phyloP scores from a whole-genome alignment of 495 filamentous ascomycete genomes.

The Annulohypoxylon maeteangense region DNA sequence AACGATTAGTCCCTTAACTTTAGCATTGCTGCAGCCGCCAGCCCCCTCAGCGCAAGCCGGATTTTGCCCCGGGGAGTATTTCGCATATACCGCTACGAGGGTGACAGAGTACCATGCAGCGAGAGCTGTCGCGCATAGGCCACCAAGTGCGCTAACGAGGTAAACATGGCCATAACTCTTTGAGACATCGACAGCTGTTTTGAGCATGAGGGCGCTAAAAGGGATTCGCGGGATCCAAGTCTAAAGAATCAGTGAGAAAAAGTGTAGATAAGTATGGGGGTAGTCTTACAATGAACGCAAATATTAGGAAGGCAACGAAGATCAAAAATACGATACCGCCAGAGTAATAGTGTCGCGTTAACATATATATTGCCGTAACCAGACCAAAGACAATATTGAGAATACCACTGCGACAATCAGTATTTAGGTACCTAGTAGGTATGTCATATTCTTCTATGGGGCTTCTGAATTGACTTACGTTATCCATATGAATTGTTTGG shows the following conservation, averaged over 20 bases:
- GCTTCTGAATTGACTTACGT: conserved; percentile 66
- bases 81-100: conserved; percentile 76
- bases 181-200: conserved; percentile 86
- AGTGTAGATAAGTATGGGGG: neutral
- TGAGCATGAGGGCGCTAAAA: conserved; percentile 89
- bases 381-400: conserved; percentile 81
- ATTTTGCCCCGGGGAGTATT: conserved; percentile 76
- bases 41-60: conserved; percentile 71
- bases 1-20: conserved; percentile 83
- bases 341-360: conserved; percentile 75
- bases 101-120: conserved; percentile 71
- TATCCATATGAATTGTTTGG: conserved; percentile 91
- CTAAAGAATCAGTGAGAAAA: conserved; percentile 54
- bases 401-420: conserved; percentile 76
- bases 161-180: conserved; percentile 87
- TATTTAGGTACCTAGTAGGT: conserved; percentile 60
- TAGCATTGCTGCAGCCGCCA: conserved; percentile 76
- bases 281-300: conserved; percentile 52
- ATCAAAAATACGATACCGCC: conserved; percentile 87
- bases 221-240: conserved; percentile 89
- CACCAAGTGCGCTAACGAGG: conserved; percentile 82
- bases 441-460: conserved; percentile 56
- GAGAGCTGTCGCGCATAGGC: conserved; percentile 77
- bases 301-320: conserved; percentile 71
- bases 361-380: conserved; percentile 75